Evolutionary conservation across 1,284 basidiomycete genomes (phyloP).

Genomic region (Cryptococcus deneoformans): DNA sequence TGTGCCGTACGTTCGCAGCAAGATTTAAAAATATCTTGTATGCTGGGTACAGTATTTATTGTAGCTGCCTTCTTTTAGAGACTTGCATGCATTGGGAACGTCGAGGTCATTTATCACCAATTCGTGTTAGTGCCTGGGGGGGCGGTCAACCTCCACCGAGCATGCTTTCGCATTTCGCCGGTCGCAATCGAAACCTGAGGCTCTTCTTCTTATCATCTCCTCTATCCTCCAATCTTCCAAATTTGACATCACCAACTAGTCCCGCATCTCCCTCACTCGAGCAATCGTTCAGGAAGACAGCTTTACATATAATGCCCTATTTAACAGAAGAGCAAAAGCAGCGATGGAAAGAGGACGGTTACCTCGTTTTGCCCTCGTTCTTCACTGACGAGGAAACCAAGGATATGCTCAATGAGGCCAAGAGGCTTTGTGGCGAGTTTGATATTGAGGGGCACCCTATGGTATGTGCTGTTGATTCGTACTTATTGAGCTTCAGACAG

Average conservation of each 20-base stretch:
- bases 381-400: constrained; percentile 59
- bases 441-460: constrained; percentile 73
- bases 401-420: constrained; percentile 66
- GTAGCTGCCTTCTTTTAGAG: not conserved
- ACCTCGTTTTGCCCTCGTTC: constrained; percentile 74
- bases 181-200: too few relatives aligned
- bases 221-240: too few relatives aligned
- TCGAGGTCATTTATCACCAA: not conserved
- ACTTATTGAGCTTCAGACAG: too few relatives aligned
- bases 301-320: constrained; percentile 13
- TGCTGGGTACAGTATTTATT: not conserved
- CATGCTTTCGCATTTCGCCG: too few relatives aligned
- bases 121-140: too few relatives aligned
- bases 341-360: constrained; percentile 36
- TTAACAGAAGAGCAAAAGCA: constrained; percentile 33
- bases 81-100: too few relatives aligned
- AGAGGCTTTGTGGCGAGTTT: constrained; percentile 72
- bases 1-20: constrained; percentile 53
- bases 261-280: too few relatives aligned
- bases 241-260: too few relatives aligned
- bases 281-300: too few relatives aligned
- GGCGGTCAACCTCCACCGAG: too few relatives aligned
- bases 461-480: constrained; percentile 51
- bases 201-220: too few relatives aligned
- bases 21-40: not conserved